Percentiles rank a stretch among this genome's conserved stretches.
Evolutionary conservation across 2,329 filamentous ascomycete genomes (phyloP).

Genomic region (Xylaria polymorpha): DNA sequence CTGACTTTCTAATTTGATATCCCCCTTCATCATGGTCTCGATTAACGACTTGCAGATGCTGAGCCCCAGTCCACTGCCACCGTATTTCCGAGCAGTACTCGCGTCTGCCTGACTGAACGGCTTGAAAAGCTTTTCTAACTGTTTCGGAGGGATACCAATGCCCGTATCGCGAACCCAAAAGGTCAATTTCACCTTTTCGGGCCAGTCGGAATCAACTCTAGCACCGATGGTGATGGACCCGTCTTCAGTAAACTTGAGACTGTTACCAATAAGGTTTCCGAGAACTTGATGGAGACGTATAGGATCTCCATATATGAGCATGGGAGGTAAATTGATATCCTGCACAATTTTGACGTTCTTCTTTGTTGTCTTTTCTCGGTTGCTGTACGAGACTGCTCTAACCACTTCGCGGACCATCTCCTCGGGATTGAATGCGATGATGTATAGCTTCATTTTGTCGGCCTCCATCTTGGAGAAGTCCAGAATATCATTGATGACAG

Average conservation of each 20-base stretch:
- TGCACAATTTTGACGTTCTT: slow-evolving; percentile 73
- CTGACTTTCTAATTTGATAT: slow-evolving; percentile 82
- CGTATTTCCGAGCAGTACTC: slow-evolving; percentile 89
- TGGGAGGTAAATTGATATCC: slow-evolving; percentile 79
- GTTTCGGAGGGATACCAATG: slow-evolving; percentile 87
- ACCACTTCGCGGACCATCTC: slow-evolving; percentile 76
- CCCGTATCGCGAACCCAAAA: slow-evolving; percentile 92
- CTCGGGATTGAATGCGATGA: slow-evolving; percentile 74
- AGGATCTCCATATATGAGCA: slow-evolving; percentile 75
- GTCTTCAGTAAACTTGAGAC: slow-evolving; percentile 90
- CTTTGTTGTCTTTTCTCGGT: slow-evolving; percentile 70
- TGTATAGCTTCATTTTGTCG: slow-evolving; percentile 84
- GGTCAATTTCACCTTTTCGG: slow-evolving; percentile 77
- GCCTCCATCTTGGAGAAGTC: slow-evolving; percentile 96
- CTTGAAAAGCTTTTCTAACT: slow-evolving; percentile 86
- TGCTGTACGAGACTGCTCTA: slow-evolving; percentile 73
- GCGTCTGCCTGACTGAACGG: slow-evolving; percentile 94
- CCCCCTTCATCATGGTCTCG: slow-evolving; percentile 89
- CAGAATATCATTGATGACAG: slow-evolving; percentile 95
- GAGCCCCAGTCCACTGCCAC: slow-evolving; percentile 88
- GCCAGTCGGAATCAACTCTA: slow-evolving; percentile 75
- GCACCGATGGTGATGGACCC: slow-evolving; percentile 88
- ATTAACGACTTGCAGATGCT: slow-evolving; percentile 96
- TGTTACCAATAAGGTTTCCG: slow-evolving; percentile 90
- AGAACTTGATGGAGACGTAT: slow-evolving; percentile 75